phyloP scores from a whole-genome alignment of 352 stramenopile species.

The Phytophthora tentaculata region DNA sequence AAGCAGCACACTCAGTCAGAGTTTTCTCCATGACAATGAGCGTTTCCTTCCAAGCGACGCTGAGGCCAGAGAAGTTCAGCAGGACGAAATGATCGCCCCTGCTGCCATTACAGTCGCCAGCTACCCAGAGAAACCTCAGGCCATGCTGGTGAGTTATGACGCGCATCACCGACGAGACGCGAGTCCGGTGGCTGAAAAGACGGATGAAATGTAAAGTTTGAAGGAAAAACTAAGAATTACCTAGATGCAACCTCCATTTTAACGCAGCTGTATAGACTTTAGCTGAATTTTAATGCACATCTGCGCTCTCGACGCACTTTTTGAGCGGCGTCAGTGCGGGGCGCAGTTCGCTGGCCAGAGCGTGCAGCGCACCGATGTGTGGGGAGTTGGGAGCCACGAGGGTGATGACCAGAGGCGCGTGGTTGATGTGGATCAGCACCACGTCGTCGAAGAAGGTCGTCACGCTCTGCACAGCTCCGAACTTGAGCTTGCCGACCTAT shows the following conservation, averaged over 20 bases:
- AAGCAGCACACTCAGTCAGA: constrained; percentile 32
- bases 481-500: constrained; percentile 83
- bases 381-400: constrained; percentile 71
- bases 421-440: constrained; percentile 82
- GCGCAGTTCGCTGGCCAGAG: constrained; percentile 61
- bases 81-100: constrained; percentile 24
- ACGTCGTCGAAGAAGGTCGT: constrained; percentile 79
- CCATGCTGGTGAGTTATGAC: constrained; percentile 25
- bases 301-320: constrained; percentile 72
- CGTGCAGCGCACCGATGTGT: constrained; percentile 64
- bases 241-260: constrained; percentile 27
- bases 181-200: no score
- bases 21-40: constrained; percentile 12
- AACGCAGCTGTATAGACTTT: constrained; percentile 16
- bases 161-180: constrained; percentile 21
- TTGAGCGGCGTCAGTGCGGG: constrained; percentile 72
- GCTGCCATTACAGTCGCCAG: constrained; percentile 32
- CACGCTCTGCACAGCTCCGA: constrained; percentile 71
- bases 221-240: constrained; percentile 23
- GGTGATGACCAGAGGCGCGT: constrained; percentile 78
- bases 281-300: constrained; percentile 56
- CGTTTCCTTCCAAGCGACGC: constrained; percentile 13
- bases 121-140: constrained; percentile 29
- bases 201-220: no score
- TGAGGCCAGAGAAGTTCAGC: background rate